Evolutionary conservation across 2,329 filamentous ascomycete genomes (phyloP), one percentile per base, ranked within the genome.

Genomic region (Pseudomassariella vexata): DNA sequence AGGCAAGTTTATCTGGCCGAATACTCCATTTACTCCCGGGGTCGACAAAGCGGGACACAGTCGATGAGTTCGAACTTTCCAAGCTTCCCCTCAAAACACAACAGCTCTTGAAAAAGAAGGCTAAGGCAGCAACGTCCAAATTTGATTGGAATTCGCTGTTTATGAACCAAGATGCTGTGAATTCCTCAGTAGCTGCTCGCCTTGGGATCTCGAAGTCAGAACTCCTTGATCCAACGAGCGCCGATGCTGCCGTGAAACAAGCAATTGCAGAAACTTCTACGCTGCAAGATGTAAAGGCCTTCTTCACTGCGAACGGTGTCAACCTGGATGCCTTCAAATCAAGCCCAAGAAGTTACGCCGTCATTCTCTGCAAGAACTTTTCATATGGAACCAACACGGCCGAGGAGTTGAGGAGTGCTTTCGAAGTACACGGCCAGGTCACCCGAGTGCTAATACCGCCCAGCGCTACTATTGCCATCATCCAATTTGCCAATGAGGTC

Each of bases 121-220:
- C 81, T 30, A 82, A 90, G 48, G 85, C 89, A 15, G 73, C 84
- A 7, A 82, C 80, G 19, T 78, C 74, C 29, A 79, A 76, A 2
- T 96, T 96, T 63, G 95, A 90, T 56, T 98, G 92, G 92, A 98
- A 98, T 65, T 90, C 89, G n/a, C 68, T 98, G n/a, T 98, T 92
- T 60, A 94, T 98, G 85, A 95, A 84, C 60, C 84, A 87, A 63
- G 89, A 98, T 65, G 86, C 92, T 30, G 88, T 98, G 32, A 89
- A 95, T 61, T 79, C 85, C 29, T 94, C 89, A 5, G 78, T 95
- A 39, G 87, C 92, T 28, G 78, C 82, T 52, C 82, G 89, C 33
- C 70, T 98, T 36, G 89, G 90, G 28, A 76, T 98, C 36, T 82
- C 84, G 34, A 98, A 98, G 65, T 81, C 87, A 9, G 88, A 95